A percentile compares a stretch with the other conserved stretches of the same genome.
phyloP scores from a whole-genome alignment of 2,329 filamentous ascomycete species.

The Sphaceloma murrayae region DNA sequence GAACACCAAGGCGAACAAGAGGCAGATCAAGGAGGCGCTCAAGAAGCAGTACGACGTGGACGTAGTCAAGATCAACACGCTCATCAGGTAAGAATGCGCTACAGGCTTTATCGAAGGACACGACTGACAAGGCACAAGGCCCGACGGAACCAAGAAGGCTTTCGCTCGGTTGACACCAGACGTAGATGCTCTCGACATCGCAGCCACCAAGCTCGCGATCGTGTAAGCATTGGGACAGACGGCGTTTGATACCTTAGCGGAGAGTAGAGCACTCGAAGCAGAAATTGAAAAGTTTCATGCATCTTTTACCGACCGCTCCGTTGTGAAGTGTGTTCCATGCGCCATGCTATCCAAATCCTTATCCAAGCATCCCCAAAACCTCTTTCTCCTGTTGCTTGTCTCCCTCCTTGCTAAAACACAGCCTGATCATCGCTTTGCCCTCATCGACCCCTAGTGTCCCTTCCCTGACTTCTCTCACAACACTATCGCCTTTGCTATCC shows the following conservation, averaged over 20 bases:
- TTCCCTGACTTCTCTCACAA: constrained; percentile 29
- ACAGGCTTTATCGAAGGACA: not conserved
- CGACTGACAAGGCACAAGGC: constrained; percentile 42
- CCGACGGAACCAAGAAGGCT: constrained; percentile 97
- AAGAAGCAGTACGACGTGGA: constrained; percentile 99
- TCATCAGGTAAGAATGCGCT: constrained; percentile 65
- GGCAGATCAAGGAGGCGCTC: constrained; percentile 94
- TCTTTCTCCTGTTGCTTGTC: constrained; percentile 56
- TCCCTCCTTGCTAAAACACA: constrained; percentile 41
- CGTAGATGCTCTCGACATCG: constrained; percentile 97
- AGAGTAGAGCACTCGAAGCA: constrained; percentile 17
- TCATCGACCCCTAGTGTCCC: constrained; percentile 31
- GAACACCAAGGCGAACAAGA: constrained; percentile 83
- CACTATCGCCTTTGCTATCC: constrained; percentile 44
- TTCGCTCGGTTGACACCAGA: constrained; percentile 92
- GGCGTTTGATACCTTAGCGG: constrained; percentile 1
- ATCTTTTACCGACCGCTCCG: too few relatives aligned
- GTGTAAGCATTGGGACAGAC: constrained; percentile 52
- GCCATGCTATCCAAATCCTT: too few relatives aligned
- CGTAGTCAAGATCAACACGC: constrained; percentile 97
- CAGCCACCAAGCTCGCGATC: constrained; percentile 95
- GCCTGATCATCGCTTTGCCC: constrained; percentile 34
- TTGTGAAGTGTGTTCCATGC: constrained; percentile 8
- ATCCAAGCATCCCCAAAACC: constrained; percentile 58
- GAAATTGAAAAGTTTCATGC: constrained; percentile 12